These are phyloP conservation scores for Chlorella variabilis DNA, from an alignment of 163 green algal species.

Conservation along the genomic window DNA sequence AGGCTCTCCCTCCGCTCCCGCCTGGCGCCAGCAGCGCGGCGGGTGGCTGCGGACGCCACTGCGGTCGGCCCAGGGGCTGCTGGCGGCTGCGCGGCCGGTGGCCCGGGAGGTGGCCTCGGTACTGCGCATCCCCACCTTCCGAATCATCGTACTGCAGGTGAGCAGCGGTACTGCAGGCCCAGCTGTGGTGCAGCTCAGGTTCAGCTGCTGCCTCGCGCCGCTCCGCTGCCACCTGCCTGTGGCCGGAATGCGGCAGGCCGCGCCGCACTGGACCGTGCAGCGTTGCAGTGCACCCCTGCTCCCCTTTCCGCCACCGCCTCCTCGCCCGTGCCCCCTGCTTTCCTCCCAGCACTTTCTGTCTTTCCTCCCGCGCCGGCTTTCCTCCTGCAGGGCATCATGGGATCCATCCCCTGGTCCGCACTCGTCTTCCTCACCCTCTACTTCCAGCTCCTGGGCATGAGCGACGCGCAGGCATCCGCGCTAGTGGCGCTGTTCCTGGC, in stretches of 20 bases:
- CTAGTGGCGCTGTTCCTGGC: conserved; percentile 59
- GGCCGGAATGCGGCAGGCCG: no score
- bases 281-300: no score
- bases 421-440: conserved; percentile 75
- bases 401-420: conserved; percentile 60
- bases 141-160: conserved; percentile 63
- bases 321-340: no score
- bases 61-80: not conserved
- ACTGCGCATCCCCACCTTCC: conserved; percentile 66
- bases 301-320: no score
- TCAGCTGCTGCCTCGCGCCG: not conserved
- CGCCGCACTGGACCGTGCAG: no score
- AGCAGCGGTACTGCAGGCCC: not conserved
- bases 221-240: no score
- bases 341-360: no score
- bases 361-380: not conserved
- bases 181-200: not conserved
- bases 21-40: not conserved
- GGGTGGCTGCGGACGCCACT: not conserved
- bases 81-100: not conserved
- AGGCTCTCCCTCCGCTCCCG: no score
- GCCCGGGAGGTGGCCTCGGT: conserved; percentile 43
- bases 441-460: conserved; percentile 70
- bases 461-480: conserved; percentile 48
- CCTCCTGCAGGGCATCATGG: conserved; percentile 63